Base-by-base conservation (phyloP, 2,329 filamentous ascomycete genomes). In the Xylariaceae sp. region DNA sequence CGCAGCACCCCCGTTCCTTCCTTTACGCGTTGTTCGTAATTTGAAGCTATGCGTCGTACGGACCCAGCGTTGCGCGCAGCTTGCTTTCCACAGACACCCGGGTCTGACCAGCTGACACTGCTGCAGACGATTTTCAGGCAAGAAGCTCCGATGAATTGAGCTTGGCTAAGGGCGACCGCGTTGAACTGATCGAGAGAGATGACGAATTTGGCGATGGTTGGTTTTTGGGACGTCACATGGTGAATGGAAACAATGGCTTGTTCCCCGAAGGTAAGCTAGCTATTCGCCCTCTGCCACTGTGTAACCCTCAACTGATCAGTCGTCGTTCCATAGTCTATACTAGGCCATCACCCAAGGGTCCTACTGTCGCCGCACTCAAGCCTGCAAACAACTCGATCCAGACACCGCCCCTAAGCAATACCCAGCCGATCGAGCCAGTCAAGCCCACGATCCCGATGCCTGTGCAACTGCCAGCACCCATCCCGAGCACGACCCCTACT, bases 91-190 rank as follows among this genome's bases (percentile, higher is more conserved):
- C 31, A 15, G 42, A 44, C 14, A 15, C n/a, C 9, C 32, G 30
- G 27, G 44, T 48, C 42, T 53, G 32, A 32, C 31, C 44, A 11
- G n/a, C 22, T 14, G 27, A 27, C 27, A 27, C 32, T 35, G 38
- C n/a, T 47, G 42, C 56, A 95, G 90, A 99, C 72, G 90, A 96
- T 71, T 97, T 99, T 68, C 76, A 85, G 60, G 91, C 92, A 50
- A 85, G 94, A 59, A 95, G 90, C 69, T 87, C 89, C 50, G 94
- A 99, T 71, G 94, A 99, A 76, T 78, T 99, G 64, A 95, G 83
- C 60, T 77, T 99, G 58, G 76, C 82, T 48, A 95, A 95, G 65
- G 91, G 88, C 60, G 88, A 94, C 63, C 83, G 87, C 56, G 86
- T 95, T 54, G 86, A 92, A 72, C 73, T 95, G 55, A 82, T 92